Evolutionary conservation across 1,284 basidiomycete genomes (phyloP).

Genomic region (Marasmius sp.): DNA sequence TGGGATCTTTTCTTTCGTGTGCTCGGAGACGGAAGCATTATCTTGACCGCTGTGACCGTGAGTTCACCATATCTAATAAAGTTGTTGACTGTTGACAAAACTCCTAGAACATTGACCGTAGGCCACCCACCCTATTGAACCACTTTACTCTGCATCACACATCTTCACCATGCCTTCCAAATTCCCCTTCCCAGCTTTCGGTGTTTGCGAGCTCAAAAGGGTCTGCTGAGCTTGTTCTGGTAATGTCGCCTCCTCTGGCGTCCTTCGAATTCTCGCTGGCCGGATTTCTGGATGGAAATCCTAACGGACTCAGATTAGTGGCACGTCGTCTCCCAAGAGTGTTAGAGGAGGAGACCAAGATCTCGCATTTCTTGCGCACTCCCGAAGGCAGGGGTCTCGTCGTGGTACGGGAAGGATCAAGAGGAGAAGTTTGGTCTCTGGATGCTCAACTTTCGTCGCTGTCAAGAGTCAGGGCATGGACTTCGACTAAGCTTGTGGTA

Average conservation of each 20-base stretch:
- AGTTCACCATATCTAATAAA: constrained; percentile 26
- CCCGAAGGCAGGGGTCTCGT: constrained; percentile 75
- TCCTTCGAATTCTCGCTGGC: constrained; percentile 55
- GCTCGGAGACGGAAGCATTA: constrained; percentile 67
- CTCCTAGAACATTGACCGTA: constrained; percentile 79
- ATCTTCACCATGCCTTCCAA: constrained; percentile 45
- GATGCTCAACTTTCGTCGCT: constrained; percentile 45
- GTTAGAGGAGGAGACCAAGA: constrained; percentile 47
- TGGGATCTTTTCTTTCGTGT: constrained; percentile 81
- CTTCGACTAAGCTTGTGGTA: constrained; percentile 59
- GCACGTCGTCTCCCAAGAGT: constrained; percentile 38
- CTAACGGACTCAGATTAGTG: constrained; percentile 46
- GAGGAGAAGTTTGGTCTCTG: constrained; percentile 64
- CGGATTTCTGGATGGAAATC: constrained; percentile 60
- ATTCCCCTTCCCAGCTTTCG: constrained; percentile 50
- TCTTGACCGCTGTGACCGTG: constrained; percentile 75
- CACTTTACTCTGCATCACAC: constrained; percentile 73
- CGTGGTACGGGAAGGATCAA: constrained; percentile 51
- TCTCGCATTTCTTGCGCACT: constrained; percentile 67
- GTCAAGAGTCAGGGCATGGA: constrained; percentile 46
- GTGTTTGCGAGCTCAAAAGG: constrained; percentile 48
- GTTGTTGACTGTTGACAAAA: constrained; percentile 6
- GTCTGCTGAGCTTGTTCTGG: constrained; percentile 47
- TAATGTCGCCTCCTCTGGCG: constrained; percentile 60
- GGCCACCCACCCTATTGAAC: constrained; percentile 82